Evolutionary conservation across 1,284 basidiomycete species (phyloP), one percentile per base, ranked within the genome.

Genomic region (Fomitopsis pinicola): DNA sequence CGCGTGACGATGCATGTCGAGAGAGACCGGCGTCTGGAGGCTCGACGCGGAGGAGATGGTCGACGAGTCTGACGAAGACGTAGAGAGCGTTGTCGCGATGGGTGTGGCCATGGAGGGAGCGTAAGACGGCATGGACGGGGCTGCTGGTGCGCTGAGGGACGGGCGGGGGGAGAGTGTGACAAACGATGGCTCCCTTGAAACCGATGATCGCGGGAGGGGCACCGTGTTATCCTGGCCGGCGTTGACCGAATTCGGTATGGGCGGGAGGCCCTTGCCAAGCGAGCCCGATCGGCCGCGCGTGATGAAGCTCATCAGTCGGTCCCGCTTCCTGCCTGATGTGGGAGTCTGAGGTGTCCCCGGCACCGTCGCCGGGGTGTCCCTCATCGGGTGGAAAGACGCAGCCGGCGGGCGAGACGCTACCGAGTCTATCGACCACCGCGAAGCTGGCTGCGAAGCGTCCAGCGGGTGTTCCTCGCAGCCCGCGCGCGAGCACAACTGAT

Each of bases 371-470:
- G 46, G 40, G 30, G 15, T 42, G 48, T 38, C 35, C 42, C 40
- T 12, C 8, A 42, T 22, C n/a, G 60, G 57, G 30, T 12, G 42
- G 53, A 55, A 59, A 12, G 61, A 58, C 33, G 44, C 9, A 19
- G 30, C 55, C 30, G 59, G 14, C 4, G 46, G 67, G 55, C 64
- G 64, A 42, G 68, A 68, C 42, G 66, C 68, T 40, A 67, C 66
- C 4, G 72, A 72, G 64, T 73, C 72, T 46, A 73, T 64, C 38
- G 72, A 73, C 72, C 72, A 73, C 40, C 72, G 70, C 57, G 72
- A 73, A 44, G 68, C 54, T 12, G 68, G 66, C 46, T 63, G 64
- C n/a, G 54, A 42, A 30, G 64, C 66, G 44, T 57, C 62, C 26
- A 7, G 26, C 2, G 9, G 28, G 12, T 19, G 22, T 26, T 22